Conservation (phyloP, 495 filamentous ascomycete species). For the Aspergillus heteromorphus region DNA sequence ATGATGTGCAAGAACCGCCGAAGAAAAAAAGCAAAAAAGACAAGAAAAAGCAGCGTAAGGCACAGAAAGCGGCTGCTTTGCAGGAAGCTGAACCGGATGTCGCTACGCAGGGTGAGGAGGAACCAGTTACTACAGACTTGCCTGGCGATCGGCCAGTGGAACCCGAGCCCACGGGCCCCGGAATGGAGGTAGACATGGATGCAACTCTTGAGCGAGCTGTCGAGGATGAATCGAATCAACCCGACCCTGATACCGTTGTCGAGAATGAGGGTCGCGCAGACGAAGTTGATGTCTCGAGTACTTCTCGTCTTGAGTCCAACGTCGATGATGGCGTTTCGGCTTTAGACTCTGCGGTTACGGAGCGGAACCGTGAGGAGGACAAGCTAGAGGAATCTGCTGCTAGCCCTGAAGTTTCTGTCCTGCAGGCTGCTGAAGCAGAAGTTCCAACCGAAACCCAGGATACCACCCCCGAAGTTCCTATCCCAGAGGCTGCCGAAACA, state of each 20-base stretch:
- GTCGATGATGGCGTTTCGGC: neutral
- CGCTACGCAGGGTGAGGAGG: neutral
- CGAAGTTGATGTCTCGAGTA: neutral
- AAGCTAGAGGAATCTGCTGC: neutral
- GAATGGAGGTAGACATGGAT: neutral
- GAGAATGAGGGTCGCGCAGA: neutral
- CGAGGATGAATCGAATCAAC: neutral
- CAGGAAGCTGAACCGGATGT: conserved; percentile 5
- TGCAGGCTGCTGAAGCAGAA: neutral
- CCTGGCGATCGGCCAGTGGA: neutral
- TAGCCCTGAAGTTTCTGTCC: neutral
- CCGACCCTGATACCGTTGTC: neutral
- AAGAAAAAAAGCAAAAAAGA: conserved; percentile 30
- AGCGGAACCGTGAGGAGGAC: neutral
- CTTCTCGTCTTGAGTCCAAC: neutral
- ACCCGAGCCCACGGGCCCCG: neutral
- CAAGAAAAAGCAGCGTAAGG: conserved; percentile 26
- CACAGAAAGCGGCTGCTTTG: conserved; percentile 6
- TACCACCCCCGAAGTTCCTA: neutral
- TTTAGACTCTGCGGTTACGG: neutral
- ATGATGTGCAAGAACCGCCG: conserved; percentile 9
- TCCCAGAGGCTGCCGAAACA: neutral
- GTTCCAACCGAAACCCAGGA: neutral
- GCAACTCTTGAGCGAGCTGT: neutral
- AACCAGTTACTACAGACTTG: neutral